These are phyloP conservation scores for Leccinum huronense DNA, from an alignment of 1,284 basidiomycete genomes.

Conservation along the genomic window DNA sequence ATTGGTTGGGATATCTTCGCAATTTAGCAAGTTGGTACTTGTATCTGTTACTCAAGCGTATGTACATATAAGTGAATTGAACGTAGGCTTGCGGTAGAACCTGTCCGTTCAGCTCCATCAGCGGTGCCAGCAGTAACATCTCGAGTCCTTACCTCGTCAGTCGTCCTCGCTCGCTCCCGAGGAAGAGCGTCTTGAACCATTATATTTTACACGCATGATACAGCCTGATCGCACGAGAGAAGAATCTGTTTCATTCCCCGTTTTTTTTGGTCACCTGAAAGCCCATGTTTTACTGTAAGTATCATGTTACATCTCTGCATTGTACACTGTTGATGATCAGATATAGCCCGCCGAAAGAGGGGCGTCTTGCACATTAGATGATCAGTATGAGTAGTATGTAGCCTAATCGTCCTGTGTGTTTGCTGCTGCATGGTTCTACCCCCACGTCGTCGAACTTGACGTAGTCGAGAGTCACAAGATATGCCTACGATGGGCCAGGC, in stretches of 20 bases:
- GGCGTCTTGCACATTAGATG: neutral
- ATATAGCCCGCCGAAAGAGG: neutral
- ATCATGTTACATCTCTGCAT: conserved; percentile 2
- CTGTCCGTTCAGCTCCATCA: neutral
- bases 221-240: neutral
- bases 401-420: conserved; percentile 1
- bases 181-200: neutral
- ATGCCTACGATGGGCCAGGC: conserved; percentile 3
- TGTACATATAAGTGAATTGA: conserved; percentile 5
- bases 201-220: neutral
- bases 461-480: neutral
- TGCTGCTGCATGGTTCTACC: neutral
- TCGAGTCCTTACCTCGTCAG: neutral
- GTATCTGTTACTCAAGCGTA: neutral
- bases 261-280: neutral
- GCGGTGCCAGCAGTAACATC: neutral
- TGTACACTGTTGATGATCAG: conserved; percentile 4
- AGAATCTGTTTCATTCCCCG: neutral
- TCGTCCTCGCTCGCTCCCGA: neutral
- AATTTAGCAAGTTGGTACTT: neutral
- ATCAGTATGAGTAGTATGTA: conserved; percentile 5
- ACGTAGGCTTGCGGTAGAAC: neutral
- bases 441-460: neutral
- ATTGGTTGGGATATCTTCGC: neutral
- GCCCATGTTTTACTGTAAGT: neutral